Percentiles rank a stretch among this genome's conserved stretches.
Conservation (phyloP, 23 red algal genomes). For the Gracilaria caudata region DNA sequence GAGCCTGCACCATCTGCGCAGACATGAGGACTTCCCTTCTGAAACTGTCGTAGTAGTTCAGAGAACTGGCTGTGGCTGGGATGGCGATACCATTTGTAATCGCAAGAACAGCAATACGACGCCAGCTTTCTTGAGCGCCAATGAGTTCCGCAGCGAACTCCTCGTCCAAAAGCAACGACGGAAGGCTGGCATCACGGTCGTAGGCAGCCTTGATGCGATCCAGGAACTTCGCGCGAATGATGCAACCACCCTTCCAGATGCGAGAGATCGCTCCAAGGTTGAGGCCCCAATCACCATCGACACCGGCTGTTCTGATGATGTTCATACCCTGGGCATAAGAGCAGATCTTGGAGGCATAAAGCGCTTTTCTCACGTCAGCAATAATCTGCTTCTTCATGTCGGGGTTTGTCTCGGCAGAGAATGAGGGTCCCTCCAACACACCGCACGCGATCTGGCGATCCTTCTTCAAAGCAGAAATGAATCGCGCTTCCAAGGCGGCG, state of each 20-base stretch:
- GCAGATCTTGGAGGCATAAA: constrained; percentile 97
- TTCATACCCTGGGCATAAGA: constrained; percentile 99
- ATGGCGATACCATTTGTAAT: constrained; percentile 76
- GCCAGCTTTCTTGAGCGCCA: constrained; percentile 76
- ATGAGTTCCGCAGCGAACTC: constrained; percentile 85
- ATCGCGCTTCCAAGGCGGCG: constrained; percentile 90
- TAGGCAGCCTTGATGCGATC: constrained; percentile 97
- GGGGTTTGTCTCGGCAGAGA: neutral
- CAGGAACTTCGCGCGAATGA: constrained; percentile 95
- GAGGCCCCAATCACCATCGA: constrained; percentile 85
- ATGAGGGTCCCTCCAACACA: constrained; percentile 41
- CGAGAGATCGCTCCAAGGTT: constrained; percentile 88
- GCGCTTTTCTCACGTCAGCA: constrained; percentile 70
- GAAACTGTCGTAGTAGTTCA: constrained; percentile 95
- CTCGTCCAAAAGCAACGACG: constrained; percentile 80
- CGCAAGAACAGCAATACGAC: constrained; percentile 71
- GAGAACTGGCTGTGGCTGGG: constrained; percentile 74
- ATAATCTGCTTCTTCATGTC: constrained; percentile 57
- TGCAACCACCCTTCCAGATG: constrained; percentile 99
- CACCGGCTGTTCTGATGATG: constrained; percentile 77
- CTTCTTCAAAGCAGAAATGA: constrained; percentile 92
- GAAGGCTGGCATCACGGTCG: constrained; percentile 71
- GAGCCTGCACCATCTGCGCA: constrained; percentile 94
- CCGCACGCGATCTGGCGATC: constrained; percentile 62
- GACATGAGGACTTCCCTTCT: constrained; percentile 76